phyloP scores from a whole-genome alignment of 345 rosid species.

The Salix viminalis region DNA sequence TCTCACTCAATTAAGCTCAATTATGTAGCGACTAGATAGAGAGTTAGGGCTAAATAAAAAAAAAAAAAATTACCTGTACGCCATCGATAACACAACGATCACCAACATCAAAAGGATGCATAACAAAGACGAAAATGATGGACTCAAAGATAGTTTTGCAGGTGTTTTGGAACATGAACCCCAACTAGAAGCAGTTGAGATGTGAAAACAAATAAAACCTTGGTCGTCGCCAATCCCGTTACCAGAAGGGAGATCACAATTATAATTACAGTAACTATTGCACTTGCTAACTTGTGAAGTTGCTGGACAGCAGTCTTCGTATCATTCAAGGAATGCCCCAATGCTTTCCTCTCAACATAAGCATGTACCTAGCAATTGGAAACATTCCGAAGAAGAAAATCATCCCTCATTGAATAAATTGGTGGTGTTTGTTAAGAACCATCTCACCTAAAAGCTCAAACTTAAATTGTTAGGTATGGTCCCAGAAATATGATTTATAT shows the following conservation, averaged over 20 bases:
- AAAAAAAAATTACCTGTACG: constrained; percentile 42
- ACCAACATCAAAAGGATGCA: constrained; percentile 84
- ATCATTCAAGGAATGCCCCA: constrained; percentile 68
- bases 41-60: not conserved
- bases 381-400: not conserved
- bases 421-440: no score
- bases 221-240: constrained; percentile 57
- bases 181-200: constrained; percentile 68
- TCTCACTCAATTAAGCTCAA: not conserved
- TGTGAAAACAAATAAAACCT: constrained; percentile 52
- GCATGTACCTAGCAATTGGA: constrained; percentile 46
- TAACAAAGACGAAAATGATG: constrained; percentile 73
- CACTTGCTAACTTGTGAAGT: constrained; percentile 71
- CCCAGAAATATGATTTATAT: no score
- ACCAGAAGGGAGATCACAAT: constrained; percentile 51
- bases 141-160: constrained; percentile 78
- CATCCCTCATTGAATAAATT: no score
- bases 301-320: constrained; percentile 75
- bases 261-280: constrained; percentile 47
- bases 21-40: not conserved
- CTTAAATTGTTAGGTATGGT: no score
- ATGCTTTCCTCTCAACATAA: constrained; percentile 63
- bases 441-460: no score
- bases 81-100: constrained; percentile 78
- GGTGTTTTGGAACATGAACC: constrained; percentile 74